phyloP scores from a whole-genome alignment of 371 early-diverging fungal species.

The Thermomucor indicae-seudaticae region DNA sequence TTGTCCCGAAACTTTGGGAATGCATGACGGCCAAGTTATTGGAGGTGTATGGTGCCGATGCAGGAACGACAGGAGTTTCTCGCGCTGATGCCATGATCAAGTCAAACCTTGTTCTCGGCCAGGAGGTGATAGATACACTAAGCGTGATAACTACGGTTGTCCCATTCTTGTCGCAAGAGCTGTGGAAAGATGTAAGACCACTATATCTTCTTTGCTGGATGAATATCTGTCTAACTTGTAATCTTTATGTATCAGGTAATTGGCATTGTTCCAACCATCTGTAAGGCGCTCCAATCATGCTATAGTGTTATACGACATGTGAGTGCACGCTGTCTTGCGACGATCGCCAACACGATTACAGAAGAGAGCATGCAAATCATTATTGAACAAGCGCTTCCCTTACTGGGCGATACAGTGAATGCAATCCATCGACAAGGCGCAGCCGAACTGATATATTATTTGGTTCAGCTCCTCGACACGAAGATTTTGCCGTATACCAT shows the following conservation, averaged over 20 bases:
- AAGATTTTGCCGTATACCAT: conserved; percentile 91
- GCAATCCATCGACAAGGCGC: conserved; percentile 83
- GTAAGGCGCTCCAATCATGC: conserved; percentile 62
- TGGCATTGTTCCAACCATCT: conserved; percentile 59
- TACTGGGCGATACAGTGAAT: conserved; percentile 70
- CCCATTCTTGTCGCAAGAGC: conserved; percentile 56
- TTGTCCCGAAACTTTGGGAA: conserved; percentile 80
- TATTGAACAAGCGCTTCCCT: conserved; percentile 73
- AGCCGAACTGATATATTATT: conserved; percentile 68
- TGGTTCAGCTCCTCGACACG: conserved; percentile 66
- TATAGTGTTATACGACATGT: conserved; percentile 78
- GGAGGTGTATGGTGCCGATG: conserved; percentile 19
- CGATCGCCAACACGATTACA: conserved; percentile 65
- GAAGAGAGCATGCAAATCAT: conserved; percentile 75
- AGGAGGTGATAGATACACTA: conserved; percentile 77
- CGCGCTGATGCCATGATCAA: conserved; percentile 28
- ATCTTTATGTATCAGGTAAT: conserved; percentile 26
- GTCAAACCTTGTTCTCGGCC: conserved; percentile 40
- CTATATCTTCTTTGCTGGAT: too few relatives aligned
- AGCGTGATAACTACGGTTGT: conserved; percentile 68
- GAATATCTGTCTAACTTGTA: background rate
- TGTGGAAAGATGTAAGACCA: conserved; percentile 31
- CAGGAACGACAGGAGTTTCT: conserved; percentile 5
- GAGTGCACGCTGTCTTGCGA: conserved; percentile 77
- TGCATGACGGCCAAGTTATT: conserved; percentile 54